Evolutionary conservation across 768 basidiomycete species (phyloP).

Genomic region (Phaeotremella fagi): DNA sequence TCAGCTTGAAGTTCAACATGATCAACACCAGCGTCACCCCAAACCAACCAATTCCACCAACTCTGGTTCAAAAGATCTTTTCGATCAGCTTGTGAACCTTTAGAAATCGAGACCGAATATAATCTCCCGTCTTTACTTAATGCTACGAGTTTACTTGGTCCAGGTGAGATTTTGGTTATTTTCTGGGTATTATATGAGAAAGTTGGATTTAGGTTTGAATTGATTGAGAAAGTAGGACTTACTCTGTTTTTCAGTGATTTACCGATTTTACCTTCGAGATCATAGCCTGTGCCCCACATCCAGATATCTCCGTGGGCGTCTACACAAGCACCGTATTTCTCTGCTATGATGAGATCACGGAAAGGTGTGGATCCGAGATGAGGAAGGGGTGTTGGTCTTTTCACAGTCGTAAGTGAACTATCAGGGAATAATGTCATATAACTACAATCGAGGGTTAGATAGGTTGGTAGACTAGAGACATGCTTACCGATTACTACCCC

Average conservation of each 20-base stretch:
- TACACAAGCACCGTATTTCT: constrained; percentile 45
- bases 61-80: constrained; percentile 50
- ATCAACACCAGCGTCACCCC: constrained; percentile 55
- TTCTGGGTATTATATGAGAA: no score
- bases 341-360: constrained; percentile 41
- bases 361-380: constrained; percentile 41
- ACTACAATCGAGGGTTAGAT: no score
- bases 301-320: constrained; percentile 47
- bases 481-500: constrained; percentile 42
- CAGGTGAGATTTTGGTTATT: constrained; percentile 56
- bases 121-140: constrained; percentile 72
- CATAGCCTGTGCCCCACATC: constrained; percentile 47
- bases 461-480: no score
- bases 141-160: constrained; percentile 59
- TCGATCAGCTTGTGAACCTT: constrained; percentile 53
- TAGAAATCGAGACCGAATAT: constrained; percentile 61
- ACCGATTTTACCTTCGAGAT: constrained; percentile 27
- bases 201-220: no score
- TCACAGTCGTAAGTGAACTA: constrained; percentile 18
- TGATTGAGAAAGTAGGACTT: constrained; percentile 10
- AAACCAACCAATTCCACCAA: constrained; percentile 59
- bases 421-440: constrained; percentile 27
- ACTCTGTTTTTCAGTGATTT: constrained; percentile 43
- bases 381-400: constrained; percentile 31
- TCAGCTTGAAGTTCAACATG: constrained; percentile 59